A percentile compares a stretch with the other conserved stretches of the same genome.
These are phyloP conservation scores for Arthrobotrys entomopaga DNA, from an alignment of 2,329 filamentous ascomycete genomes.

Conservation along the genomic window DNA sequence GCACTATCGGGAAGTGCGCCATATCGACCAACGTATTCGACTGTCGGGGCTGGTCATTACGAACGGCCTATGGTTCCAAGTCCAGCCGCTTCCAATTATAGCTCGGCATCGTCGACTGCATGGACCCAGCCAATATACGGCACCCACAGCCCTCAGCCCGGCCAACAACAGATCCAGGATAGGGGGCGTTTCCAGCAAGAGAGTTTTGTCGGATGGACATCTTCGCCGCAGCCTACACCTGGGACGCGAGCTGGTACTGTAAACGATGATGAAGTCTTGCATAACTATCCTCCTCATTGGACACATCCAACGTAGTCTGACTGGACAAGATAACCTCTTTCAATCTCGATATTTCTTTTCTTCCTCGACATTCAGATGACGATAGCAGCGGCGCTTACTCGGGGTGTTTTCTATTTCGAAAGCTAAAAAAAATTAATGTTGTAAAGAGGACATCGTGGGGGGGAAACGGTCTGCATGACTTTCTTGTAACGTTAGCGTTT, in stretches of 20 bases:
- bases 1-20: slow-evolving; percentile 49
- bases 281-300: slow-evolving; percentile 48
- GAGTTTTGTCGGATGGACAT: slow-evolving; percentile 48
- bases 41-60: slow-evolving; percentile 43
- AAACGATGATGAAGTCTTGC: slow-evolving; percentile 49
- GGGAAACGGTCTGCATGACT: slow-evolving; percentile 52
- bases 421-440: slow-evolving; percentile 41
- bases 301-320: slow-evolving; percentile 14
- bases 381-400: slow-evolving; percentile 45
- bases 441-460: slow-evolving; percentile 38
- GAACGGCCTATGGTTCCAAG: slow-evolving; percentile 51
- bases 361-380: slow-evolving; percentile 48
- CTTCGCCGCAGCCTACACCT: slow-evolving; percentile 35
- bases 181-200: slow-evolving; percentile 49
- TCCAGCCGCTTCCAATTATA: slow-evolving; percentile 51
- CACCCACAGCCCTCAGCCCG: slow-evolving; percentile 50
- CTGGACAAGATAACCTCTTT: slow-evolving; percentile 21
- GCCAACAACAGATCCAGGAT: slow-evolving; percentile 44
- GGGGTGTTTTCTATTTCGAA: slow-evolving; percentile 33
- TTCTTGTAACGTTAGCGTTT: slow-evolving; percentile 55
- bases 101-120: slow-evolving; percentile 46
- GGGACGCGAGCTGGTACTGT: slow-evolving; percentile 39
- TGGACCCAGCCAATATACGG: slow-evolving; percentile 50
- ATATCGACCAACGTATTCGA: slow-evolving; percentile 46
- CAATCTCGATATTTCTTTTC: slow-evolving; percentile 16